Percentiles rank a stretch among this genome's conserved stretches.
Evolutionary conservation across 371 early-diverging fungal genomes (phyloP).

Genomic region (Capniomyces stellatus): DNA sequence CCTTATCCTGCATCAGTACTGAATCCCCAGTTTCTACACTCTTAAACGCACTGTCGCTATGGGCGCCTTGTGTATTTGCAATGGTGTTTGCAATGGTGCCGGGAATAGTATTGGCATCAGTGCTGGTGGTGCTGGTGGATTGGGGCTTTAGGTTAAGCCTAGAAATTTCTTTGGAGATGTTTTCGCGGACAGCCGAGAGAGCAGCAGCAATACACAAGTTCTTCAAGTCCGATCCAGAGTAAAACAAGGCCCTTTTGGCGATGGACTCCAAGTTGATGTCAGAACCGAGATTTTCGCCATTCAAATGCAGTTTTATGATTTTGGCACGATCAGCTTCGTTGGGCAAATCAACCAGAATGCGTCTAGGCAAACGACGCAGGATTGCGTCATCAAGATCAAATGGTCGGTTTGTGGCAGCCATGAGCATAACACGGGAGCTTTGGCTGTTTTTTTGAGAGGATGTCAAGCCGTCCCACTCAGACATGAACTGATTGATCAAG

Average conservation of each 20-base stretch:
- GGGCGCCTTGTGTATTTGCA: constrained; percentile 6
- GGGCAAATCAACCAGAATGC: constrained; percentile 89
- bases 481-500: constrained; percentile 91
- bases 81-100: neutral
- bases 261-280: constrained; percentile 32
- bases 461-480: constrained; percentile 88
- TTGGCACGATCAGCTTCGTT: constrained; percentile 55
- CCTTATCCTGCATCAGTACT: neutral
- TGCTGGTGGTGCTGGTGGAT: too few relatives aligned
- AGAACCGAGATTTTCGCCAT: constrained; percentile 42
- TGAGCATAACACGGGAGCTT: constrained; percentile 41
- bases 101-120: neutral
- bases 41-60: constrained; percentile 6
- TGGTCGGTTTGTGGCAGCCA: constrained; percentile 95
- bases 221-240: constrained; percentile 96
- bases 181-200: constrained; percentile 44
- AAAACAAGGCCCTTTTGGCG: constrained; percentile 51
- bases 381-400: constrained; percentile 98
- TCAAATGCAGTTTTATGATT: constrained; percentile 63
- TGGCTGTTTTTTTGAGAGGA: constrained; percentile 42
- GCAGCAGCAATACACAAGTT: constrained; percentile 93
- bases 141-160: neutral
- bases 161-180: constrained; percentile 23
- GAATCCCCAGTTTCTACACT: too few relatives aligned
- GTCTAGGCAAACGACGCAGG: constrained; percentile 84